Evolutionary conservation across 805 yeast genomes (phyloP).

Genomic region (Kazachstania kunashirensis): DNA sequence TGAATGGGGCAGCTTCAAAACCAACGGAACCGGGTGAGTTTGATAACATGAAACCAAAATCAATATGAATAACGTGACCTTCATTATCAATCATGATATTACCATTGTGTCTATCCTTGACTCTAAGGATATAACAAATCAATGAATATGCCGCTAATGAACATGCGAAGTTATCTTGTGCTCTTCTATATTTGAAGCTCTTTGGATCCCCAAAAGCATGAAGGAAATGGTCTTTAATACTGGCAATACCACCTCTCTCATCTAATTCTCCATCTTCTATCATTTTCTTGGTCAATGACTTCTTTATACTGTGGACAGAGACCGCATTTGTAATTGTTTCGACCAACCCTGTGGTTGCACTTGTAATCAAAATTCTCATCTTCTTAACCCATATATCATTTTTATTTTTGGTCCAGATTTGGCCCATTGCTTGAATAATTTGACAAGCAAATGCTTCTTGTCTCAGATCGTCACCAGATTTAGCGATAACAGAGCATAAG

Average conservation of each 20-base stretch:
- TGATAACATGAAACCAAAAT: slow-evolving; percentile 86
- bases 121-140: slow-evolving; percentile 79
- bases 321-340: slow-evolving; percentile 94
- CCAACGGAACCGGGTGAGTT: slow-evolving; percentile 97
- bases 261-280: slow-evolving; percentile 52
- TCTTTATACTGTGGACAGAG: slow-evolving; percentile 88
- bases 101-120: slow-evolving; percentile 95
- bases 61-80: slow-evolving; percentile 92
- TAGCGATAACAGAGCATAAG: slow-evolving; percentile 86
- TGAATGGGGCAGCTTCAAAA: slow-evolving; percentile 96
- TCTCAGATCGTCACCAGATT: slow-evolving; percentile 89
- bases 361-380: slow-evolving; percentile 87
- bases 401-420: slow-evolving; percentile 63
- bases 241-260: slow-evolving; percentile 56
- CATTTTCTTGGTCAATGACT: slow-evolving; percentile 73
- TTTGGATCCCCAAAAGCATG: slow-evolving; percentile 62
- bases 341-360: slow-evolving; percentile 83
- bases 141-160: slow-evolving; percentile 90
- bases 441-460: slow-evolving; percentile 99
- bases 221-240: slow-evolving; percentile 69
- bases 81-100: slow-evolving; percentile 93
- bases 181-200: slow-evolving; percentile 49
- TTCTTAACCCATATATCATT: slow-evolving; percentile 84
- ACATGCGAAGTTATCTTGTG: slow-evolving; percentile 75
- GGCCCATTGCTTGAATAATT: slow-evolving; percentile 75